Evolutionary conservation across 1,284 basidiomycete species (phyloP), one percentile per base, ranked within the genome.

Genomic region (Pascua guehoae): DNA sequence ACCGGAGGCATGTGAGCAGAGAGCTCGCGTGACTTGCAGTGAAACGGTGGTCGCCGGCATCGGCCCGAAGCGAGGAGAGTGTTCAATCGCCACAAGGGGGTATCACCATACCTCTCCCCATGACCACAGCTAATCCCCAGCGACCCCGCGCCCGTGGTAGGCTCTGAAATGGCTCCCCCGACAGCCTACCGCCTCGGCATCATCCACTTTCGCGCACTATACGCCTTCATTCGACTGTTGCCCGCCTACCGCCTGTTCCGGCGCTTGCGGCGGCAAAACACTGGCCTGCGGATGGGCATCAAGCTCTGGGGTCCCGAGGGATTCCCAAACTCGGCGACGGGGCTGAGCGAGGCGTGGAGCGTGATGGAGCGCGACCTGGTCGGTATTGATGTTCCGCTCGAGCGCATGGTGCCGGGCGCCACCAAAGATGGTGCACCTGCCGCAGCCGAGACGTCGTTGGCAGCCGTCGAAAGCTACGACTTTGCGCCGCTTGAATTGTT

Each of bases 301-400:
- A 77, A 76, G 61, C 66, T 77, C 4, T 77, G 74, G 74, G 69
- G 63, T 24, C 69, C 73, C 5, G 74, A 75, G 49, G 71, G 71
- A 1, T 71, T 61, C 47, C 49, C 64, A 2, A 71, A 66, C 46
- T 61, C 63, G 2, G 36, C 53, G 0, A 61, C 64, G 37, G 71
- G 65, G 16, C 53, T 74, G 5, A 57, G 52, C 36, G 69, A 71
- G 43, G 74, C 75, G 1, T 77, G 74, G 73, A 62, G 68, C 39
- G 61, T 72, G 10, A 75, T 77, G 67, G 75, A 77, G 55, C 54
- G 67, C 12, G 75, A 66, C 41, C 61, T 77, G 15, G 57, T 74
- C 1, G 67, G 70, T 1, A 57, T 77, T 39, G 64, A 73, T 48
- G 56, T 54, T 4, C 69, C 72, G 0, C 56, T 77, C 14, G 67